A percentile compares a stretch with the other conserved stretches of the same genome.
Evolutionary conservation across 106 monocot genomes (phyloP).

Genomic region (Dioscorea alata): DNA sequence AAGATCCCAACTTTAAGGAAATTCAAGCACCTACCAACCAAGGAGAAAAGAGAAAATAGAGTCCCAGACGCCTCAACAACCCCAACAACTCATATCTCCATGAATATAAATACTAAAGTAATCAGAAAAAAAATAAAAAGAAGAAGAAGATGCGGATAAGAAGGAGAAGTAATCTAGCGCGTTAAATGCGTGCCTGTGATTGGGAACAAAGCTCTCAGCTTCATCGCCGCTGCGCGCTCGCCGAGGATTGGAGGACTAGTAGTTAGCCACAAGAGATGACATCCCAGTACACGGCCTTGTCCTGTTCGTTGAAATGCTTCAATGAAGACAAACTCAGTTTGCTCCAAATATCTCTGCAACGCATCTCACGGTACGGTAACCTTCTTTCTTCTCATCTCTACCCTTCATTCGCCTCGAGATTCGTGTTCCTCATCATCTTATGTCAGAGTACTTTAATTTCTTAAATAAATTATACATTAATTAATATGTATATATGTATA

Average conservation of each 20-base stretch:
- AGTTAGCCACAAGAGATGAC: not conserved
- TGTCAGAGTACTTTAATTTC: too few species aligned
- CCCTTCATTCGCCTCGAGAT: not conserved
- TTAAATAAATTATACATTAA: too few species aligned
- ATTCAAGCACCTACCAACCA: not conserved
- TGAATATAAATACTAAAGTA: not conserved
- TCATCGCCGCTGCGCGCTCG: not conserved
- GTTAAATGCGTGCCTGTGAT: not conserved
- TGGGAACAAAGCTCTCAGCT: not conserved
- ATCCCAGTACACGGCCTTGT: not conserved
- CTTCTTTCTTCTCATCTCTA: too few species aligned
- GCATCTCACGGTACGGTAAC: not conserved
- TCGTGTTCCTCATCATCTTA: not conserved
- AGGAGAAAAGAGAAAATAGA: not conserved
- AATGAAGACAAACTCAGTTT: not conserved
- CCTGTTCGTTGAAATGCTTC: not conserved
- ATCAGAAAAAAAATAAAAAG: not conserved
- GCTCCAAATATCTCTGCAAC: not conserved
- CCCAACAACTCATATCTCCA: not conserved
- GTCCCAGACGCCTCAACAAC: slow-evolving; percentile 1
- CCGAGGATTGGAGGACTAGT: not conserved
- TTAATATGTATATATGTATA: too few species aligned
- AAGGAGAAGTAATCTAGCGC: not conserved
- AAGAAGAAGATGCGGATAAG: not conserved
- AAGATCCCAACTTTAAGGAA: not conserved